Percentiles rank a stretch among this genome's conserved stretches.
These are phyloP conservation scores for Orobanche coerulescens DNA, from an alignment of 257 asterid genomes.

Conservation along the genomic window DNA sequence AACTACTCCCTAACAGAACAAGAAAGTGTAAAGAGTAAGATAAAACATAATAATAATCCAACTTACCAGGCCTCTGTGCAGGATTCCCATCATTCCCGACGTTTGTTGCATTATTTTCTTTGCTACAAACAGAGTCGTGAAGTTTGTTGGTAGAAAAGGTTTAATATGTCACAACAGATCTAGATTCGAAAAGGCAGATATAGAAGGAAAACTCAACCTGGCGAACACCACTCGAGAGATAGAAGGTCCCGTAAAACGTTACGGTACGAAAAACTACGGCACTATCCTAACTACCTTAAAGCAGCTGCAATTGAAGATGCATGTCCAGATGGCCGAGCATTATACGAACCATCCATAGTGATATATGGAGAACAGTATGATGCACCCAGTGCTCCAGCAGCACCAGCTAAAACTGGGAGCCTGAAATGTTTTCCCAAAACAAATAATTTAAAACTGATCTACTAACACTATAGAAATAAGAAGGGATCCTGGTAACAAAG, in stretches of 20 bases:
- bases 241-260: not conserved
- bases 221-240: not conserved
- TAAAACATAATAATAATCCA: not conserved
- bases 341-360: slow-evolving; percentile 73
- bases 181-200: not conserved
- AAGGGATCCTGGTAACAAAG: not conserved
- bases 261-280: not conserved
- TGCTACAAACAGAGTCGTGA: slow-evolving; percentile 44
- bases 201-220: not conserved
- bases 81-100: slow-evolving; percentile 53
- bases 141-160: not conserved
- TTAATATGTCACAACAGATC: not conserved
- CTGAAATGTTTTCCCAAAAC: slow-evolving; percentile 45
- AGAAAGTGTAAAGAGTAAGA: not conserved
- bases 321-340: slow-evolving; percentile 62
- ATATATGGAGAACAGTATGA: slow-evolving; percentile 68
- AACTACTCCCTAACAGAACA: not conserved
- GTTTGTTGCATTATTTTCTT: slow-evolving; percentile 47
- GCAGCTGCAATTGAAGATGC: slow-evolving; percentile 42
- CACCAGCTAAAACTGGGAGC: slow-evolving; percentile 93
- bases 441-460: not conserved
- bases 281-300: slow-evolving; percentile 43
- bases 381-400: slow-evolving; percentile 86
- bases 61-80: slow-evolving; percentile 69
- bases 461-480: not conserved